Base-by-base conservation (phyloP, 768 basidiomycete species). In the Lanmaoa rubissima region DNA sequence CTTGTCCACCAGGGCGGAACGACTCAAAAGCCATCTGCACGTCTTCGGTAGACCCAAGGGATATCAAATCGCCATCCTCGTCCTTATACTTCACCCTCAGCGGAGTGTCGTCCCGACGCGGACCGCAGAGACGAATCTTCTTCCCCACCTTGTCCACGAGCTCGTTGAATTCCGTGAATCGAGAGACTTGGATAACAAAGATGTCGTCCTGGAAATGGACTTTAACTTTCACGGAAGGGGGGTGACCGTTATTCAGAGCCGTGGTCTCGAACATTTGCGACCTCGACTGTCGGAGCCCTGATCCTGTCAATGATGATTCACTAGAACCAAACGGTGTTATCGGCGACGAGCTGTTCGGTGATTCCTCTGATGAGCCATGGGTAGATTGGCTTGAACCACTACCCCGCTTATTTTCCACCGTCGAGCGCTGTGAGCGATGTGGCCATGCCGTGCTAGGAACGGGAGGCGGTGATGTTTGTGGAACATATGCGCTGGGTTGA, bases 151-250 rank as follows among this genome's bases (percentile, higher is more conserved):
- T 89, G 71, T 94, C 90, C 51, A 95, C 88, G 51, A 98, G 79
- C 43, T 94, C 90, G 51, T 76, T 78, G 72, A 88, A 95, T 69
- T 90, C 85, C 35, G 91, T 92, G 59, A 78, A 74, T 59, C 87
- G 82, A 42, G 90, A 82, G 26, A 96, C 92, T 73, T 93, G 90
- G 55, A 98, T 91, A 60, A 96, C 89, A 68, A 98, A 98, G 45
- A 97, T 90, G 69, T 97, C 94, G 64, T 95, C 91, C 65, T 92
- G 86, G 76, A 90, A 98, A 71, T 92, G 90, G 51, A 98, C 93
- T 74, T 96, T 96, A 68, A 98, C 86, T 69, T 94, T 92, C 42
- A 98, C 87, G 12, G 87, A 82, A 5, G 77, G 72, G 11, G 61
- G 63, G 54, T 65, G 69, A 54, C 68, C 60, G 26, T 69, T 71